Conservation (phyloP, 139 green algal species). For the Micractinium conductrix region DNA sequence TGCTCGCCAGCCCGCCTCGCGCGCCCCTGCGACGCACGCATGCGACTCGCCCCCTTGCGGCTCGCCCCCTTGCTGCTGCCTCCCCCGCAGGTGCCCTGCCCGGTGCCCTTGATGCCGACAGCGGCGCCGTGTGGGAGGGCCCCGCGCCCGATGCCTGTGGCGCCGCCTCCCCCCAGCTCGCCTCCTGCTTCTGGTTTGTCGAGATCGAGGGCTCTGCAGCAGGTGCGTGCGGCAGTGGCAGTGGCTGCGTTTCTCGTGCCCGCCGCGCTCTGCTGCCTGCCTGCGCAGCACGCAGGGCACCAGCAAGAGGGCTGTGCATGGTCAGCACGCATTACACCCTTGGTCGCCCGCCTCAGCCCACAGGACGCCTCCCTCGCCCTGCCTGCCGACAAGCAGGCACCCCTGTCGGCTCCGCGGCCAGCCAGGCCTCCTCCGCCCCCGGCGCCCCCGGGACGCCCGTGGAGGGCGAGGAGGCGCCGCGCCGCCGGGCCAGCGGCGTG, state of each 20-base stretch:
- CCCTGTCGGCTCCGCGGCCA: not conserved
- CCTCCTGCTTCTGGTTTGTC: constrained; percentile 37
- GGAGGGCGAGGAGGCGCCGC: not conserved
- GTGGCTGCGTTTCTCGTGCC: too few relatives aligned
- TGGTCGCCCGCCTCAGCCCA: too few relatives aligned
- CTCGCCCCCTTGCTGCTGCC: not conserved
- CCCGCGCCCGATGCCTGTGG: not conserved
- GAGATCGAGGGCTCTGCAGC: not conserved
- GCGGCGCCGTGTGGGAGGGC: constrained; percentile 5
- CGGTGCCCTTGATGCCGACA: constrained; percentile 9
- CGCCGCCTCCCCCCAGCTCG: constrained; percentile 8
- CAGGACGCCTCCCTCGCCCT: too few relatives aligned
- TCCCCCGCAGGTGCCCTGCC: constrained; percentile 23
- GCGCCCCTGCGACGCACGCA: too few relatives aligned
- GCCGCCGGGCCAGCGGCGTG: too few relatives aligned
- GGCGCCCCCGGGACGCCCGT: not conserved
- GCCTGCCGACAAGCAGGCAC: too few relatives aligned
- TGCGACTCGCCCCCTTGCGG: not conserved
- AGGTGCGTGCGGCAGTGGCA: not conserved
- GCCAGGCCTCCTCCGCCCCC: not conserved
- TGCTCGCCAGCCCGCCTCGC: too few relatives aligned
- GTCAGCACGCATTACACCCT: too few relatives aligned
- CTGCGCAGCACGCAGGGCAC: too few relatives aligned
- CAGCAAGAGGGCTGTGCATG: too few relatives aligned
- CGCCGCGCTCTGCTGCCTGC: too few relatives aligned